Evolutionary conservation across 2,329 filamentous ascomycete genomes (phyloP).

Genomic region (Apiospora aurea): DNA sequence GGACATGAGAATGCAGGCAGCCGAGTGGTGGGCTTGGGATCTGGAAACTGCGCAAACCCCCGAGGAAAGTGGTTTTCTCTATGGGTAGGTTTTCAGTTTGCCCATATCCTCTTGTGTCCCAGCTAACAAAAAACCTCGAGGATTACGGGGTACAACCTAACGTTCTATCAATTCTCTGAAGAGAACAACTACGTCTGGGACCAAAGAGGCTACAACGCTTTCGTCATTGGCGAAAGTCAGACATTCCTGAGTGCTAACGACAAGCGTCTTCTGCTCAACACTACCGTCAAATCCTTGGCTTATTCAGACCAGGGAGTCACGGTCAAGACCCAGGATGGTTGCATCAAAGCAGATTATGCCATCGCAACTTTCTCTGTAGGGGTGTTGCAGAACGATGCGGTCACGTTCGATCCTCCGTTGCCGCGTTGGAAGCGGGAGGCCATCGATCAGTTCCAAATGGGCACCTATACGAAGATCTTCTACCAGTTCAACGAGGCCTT

Average conservation of each 20-base stretch:
- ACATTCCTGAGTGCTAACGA: slow-evolving; percentile 65
- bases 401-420: slow-evolving; percentile 64
- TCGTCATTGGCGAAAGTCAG: slow-evolving; percentile 62
- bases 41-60: slow-evolving; percentile 66
- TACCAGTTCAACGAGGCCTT: slow-evolving; percentile 72
- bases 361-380: slow-evolving; percentile 74
- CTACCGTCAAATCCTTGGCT: slow-evolving; percentile 60
- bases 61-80: slow-evolving; percentile 62
- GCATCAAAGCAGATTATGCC: slow-evolving; percentile 48
- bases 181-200: slow-evolving; percentile 68
- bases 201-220: slow-evolving; percentile 65
- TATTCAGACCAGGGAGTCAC: slow-evolving; percentile 61
- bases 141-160: slow-evolving; percentile 63
- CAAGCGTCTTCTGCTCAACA: slow-evolving; percentile 63
- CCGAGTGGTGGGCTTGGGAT: slow-evolving; percentile 62
- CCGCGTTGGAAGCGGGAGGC: slow-evolving; percentile 70
- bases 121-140: slow-evolving; percentile 6
- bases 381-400: slow-evolving; percentile 67
- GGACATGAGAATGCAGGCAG: slow-evolving; percentile 62
- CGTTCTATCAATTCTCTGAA: slow-evolving; percentile 66
- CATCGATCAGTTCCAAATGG: slow-evolving; percentile 71
- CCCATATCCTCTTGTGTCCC: background rate
- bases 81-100: slow-evolving; percentile 43
- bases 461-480: slow-evolving; percentile 77
- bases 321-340: slow-evolving; percentile 55